Evolutionary conservation across 306 rosid species (phyloP), one percentile per base, ranked within the genome.

Genomic region (Vigna radiata): DNA sequence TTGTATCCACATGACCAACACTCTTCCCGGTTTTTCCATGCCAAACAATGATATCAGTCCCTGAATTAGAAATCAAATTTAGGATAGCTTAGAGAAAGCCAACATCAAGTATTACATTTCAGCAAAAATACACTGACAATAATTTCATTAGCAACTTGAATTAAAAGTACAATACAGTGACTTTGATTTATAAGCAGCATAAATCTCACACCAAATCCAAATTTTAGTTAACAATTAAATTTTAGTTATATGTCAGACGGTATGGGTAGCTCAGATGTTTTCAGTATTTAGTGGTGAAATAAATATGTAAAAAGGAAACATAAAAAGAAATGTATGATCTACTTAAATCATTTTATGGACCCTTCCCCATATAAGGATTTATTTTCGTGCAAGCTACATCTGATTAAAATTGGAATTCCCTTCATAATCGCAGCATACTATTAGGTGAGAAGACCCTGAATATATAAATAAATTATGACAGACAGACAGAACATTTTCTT

Each of bases 1-100:
- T 96, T 52, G 99, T 96, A 82, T 96, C 98, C 44, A 96, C 93
- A 84, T 88, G 87, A 61, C 98, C 99, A 82, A 93, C 69, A 75
- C 37, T 79, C 89, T 96, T 96, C 68, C 99, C 99, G 48, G 91
- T 79, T 87, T 83, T 96, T 63, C 97, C 99, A 87, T 96, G 99
- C 98, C 98, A 96, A 61, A 96, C 85, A 77, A 86, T 86, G 82
- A 96, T 88, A 78, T 96, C 98, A 56, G 99, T 96, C 72, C 94
- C 99, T 96, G 82, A 66, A 75, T 82, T 23, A 80, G 72, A 82
- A 72, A 76, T 75, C 52, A 64, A 77, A 76, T 33, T 82, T 77
- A 63, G 73, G 49, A 50, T 52, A 79, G 37, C 23, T 66, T 70
- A 62, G 39, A 68, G 58, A 68, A 80, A 56, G 53, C 39, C 67